These are phyloP conservation scores for Cladosporium phlei DNA, from an alignment of 2,329 filamentous ascomycete genomes.

Conservation along the genomic window DNA sequence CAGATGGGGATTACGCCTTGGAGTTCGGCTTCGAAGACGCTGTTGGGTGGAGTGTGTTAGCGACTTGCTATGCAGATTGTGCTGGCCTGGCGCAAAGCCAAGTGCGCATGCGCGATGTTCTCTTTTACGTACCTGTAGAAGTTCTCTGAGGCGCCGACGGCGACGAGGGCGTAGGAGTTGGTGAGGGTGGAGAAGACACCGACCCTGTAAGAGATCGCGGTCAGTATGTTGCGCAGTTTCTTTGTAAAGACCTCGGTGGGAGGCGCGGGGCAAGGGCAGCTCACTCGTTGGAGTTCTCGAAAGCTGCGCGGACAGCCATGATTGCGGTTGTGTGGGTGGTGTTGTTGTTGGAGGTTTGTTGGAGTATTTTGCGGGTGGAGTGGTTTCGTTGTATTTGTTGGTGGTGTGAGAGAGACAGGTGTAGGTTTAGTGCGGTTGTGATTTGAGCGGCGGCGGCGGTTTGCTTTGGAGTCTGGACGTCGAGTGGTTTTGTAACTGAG, in stretches of 20 bases:
- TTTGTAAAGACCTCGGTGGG: slow-evolving; percentile 17
- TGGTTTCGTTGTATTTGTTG: not conserved
- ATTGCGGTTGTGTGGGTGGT: slow-evolving; percentile 23
- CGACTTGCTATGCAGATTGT: too few relatives aligned
- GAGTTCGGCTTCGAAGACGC: slow-evolving; percentile 94
- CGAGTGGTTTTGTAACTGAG: slow-evolving; percentile 7
- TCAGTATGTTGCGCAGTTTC: slow-evolving; percentile 12
- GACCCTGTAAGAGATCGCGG: slow-evolving; percentile 55
- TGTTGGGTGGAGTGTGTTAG: slow-evolving; percentile 31
- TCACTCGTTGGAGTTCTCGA: slow-evolving; percentile 89
- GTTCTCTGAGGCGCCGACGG: slow-evolving; percentile 93
- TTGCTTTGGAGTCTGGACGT: slow-evolving; percentile 7
- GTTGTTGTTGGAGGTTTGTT: slow-evolving; percentile 8
- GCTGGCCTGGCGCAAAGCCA: slow-evolving; percentile 3
- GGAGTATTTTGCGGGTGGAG: not conserved
- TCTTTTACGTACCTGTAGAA: slow-evolving; percentile 62
- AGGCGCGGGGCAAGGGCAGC: slow-evolving; percentile 33
- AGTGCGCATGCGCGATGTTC: slow-evolving; percentile 1
- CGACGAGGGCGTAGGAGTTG: slow-evolving; percentile 93
- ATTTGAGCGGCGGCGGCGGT: not conserved
- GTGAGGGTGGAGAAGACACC: slow-evolving; percentile 96
- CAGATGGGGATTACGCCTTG: slow-evolving; percentile 97
- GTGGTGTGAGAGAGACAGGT: not conserved
- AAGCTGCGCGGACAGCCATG: slow-evolving; percentile 58
- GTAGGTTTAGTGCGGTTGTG: not conserved